These are phyloP conservation scores for Leptographium lundbergii DNA, from an alignment of 2,329 filamentous ascomycete species.

Conservation along the genomic window DNA sequence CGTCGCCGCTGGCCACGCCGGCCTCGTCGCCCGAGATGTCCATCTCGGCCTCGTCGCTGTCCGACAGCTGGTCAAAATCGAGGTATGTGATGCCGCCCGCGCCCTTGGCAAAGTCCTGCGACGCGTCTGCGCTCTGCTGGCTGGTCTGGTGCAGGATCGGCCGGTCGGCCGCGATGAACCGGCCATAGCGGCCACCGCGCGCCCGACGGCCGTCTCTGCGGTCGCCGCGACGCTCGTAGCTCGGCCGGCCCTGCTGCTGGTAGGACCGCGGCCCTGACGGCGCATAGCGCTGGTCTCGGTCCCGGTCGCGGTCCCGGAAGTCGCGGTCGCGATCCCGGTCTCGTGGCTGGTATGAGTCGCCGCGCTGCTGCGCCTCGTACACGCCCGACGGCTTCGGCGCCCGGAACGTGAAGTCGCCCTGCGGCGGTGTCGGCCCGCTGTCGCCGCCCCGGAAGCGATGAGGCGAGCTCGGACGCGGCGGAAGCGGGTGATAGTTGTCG, in stretches of 20 bases:
- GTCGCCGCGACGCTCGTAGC: not conserved
- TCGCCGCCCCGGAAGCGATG: not conserved
- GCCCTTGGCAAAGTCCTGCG: constrained; percentile 33
- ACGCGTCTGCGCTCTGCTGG: constrained; percentile 21
- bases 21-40: constrained; percentile 42
- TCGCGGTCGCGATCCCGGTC: not conserved
- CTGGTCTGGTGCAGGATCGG: constrained; percentile 33
- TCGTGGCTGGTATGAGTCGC: constrained; percentile 26
- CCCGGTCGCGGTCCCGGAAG: not conserved
- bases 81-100: constrained; percentile 38
- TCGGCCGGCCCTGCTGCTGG: not conserved
- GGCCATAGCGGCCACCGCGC: constrained; percentile 10
- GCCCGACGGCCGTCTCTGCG: constrained; percentile 2
- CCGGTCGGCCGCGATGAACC: constrained; percentile 32
- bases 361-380: constrained; percentile 34
- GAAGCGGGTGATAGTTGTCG: not conserved
- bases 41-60: constrained; percentile 53
- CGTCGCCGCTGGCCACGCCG: constrained; percentile 18
- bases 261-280: constrained; percentile 7
- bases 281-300: not conserved
- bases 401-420: constrained; percentile 44
- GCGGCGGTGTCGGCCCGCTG: constrained; percentile 18
- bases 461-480: not conserved
- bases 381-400: constrained; percentile 38
- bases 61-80: constrained; percentile 44